phyloP scores from a whole-genome alignment of 2,329 filamentous ascomycete species.

The Calonectria pseudoreteaudii region DNA sequence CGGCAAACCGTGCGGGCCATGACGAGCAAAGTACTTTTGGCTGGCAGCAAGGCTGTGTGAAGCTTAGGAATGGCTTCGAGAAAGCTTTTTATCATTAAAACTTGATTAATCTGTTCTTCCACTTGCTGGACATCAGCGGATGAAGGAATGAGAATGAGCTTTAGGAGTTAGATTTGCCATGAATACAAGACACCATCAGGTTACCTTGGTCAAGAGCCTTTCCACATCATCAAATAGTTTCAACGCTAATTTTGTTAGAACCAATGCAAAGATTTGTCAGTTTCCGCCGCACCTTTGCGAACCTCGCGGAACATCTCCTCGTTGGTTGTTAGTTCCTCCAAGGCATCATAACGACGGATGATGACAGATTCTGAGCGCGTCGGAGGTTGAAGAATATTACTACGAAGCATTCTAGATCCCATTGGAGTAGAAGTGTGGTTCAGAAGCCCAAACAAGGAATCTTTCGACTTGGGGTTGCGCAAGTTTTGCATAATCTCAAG shows the following conservation, averaged over 20 bases:
- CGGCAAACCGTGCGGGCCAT: conserved; percentile 78
- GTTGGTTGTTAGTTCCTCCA: conserved; percentile 83
- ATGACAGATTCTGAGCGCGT: conserved; percentile 76
- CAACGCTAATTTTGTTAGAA: conserved; percentile 62
- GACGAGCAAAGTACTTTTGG: conserved; percentile 72
- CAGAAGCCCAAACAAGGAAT: conserved; percentile 86
- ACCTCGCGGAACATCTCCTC: conserved; percentile 87
- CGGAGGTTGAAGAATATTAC: conserved; percentile 89
- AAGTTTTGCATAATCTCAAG: conserved; percentile 93
- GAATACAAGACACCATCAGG: accelerated
- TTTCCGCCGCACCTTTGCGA: conserved; percentile 68
- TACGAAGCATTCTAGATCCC: conserved; percentile 85
- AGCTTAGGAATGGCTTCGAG: conserved; percentile 75
- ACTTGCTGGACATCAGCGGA: conserved; percentile 74
- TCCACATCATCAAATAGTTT: conserved; percentile 84
- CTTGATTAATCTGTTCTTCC: conserved; percentile 86
- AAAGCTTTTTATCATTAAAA: conserved; percentile 89
- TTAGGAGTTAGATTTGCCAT: background rate
- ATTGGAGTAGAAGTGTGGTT: conserved; percentile 90
- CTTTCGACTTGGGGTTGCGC: conserved; percentile 79
- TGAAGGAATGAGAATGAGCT: conserved; percentile 82
- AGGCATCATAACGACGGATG: conserved; percentile 79
- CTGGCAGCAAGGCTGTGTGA: conserved; percentile 74
- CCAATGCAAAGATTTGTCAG: background rate
- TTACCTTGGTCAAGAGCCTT: conserved; percentile 79